Evolutionary conservation across 208 protist species (phyloP).

Genomic region (Trypanosoma grayi): DNA sequence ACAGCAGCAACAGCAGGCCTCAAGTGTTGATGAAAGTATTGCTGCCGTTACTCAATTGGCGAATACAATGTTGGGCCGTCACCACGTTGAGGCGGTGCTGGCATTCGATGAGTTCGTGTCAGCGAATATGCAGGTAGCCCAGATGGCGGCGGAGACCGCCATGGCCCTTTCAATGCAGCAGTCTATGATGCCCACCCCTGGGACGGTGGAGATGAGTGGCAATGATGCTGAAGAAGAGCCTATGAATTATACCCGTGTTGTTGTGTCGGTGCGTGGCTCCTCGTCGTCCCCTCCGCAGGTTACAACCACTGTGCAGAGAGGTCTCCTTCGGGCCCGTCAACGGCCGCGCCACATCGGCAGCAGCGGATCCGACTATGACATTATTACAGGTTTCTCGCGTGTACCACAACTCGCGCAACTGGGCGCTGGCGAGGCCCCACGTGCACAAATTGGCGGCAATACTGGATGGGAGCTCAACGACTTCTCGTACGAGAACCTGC

Average conservation of each 20-base stretch:
- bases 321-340: background rate
- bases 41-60: background rate
- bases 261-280: background rate
- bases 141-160: no score
- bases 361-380: conserved; percentile 11
- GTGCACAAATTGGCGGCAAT: background rate
- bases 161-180: background rate
- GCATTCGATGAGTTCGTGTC: background rate
- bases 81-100: background rate
- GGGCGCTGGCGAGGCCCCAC: background rate
- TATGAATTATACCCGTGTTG: conserved; percentile 1
- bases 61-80: background rate
- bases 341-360: conserved; percentile 4
- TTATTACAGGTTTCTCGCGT: conserved; percentile 7
- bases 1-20: background rate
- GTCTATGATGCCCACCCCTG: no score
- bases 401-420: background rate
- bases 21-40: background rate
- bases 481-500: conserved; percentile 40
- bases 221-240: no score
- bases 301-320: background rate
- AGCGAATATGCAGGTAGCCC: no score
- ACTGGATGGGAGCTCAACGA: conserved; percentile 33
- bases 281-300: conserved; percentile 1
- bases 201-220: no score